Conservation (phyloP, 208 protist genomes). For the Phytomonas sp. region DNA sequence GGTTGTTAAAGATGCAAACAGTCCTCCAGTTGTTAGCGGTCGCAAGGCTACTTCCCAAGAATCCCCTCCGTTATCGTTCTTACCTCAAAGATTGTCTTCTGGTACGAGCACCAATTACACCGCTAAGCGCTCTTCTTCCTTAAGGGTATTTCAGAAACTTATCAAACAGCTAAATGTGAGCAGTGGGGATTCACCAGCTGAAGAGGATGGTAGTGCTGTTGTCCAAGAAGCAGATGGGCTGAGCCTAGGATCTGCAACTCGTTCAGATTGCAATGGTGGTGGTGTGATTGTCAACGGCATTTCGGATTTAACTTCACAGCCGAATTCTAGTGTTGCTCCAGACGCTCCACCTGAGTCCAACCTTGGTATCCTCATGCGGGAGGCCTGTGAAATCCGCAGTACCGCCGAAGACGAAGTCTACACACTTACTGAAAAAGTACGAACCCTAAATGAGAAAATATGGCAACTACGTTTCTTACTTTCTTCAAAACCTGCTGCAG, state of each 20-base stretch:
- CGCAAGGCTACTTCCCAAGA: neutral
- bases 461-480: conserved; percentile 63
- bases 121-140: neutral
- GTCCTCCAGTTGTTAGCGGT: neutral
- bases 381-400: conserved; percentile 42
- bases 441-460: conserved; percentile 66
- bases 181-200: neutral
- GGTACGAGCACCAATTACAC: neutral
- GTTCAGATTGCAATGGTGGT: neutral
- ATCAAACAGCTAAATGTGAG: neutral
- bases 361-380: conserved; percentile 51
- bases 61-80: neutral
- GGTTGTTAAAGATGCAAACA: neutral
- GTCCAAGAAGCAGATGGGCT: neutral
- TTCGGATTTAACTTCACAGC: neutral
- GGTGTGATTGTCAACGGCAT: neutral
- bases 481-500: neutral
- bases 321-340: neutral
- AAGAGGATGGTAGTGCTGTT: neutral
- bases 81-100: neutral
- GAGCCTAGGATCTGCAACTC: neutral
- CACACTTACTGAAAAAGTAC: conserved; percentile 59
- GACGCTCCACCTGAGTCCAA: conserved; percentile 17
- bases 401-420: conserved; percentile 64
- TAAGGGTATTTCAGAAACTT: neutral